These are phyloP conservation scores for Rutstroemia sp. DNA, from an alignment of 2,329 filamentous ascomycete species.

Conservation along the genomic window DNA sequence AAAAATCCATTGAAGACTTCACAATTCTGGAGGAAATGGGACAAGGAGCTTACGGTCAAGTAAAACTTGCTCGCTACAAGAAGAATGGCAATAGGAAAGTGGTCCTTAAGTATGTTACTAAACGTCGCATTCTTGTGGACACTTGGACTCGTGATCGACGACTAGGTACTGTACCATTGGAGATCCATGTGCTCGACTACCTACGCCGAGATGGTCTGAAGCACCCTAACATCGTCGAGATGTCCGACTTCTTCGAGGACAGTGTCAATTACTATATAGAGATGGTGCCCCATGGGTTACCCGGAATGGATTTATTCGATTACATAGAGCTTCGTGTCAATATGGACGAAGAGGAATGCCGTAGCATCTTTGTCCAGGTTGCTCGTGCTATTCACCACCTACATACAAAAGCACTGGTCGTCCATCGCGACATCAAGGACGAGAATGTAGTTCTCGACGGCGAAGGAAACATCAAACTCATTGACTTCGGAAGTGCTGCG, in stretches of 20 bases:
- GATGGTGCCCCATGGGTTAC: slow-evolving; percentile 90
- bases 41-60: slow-evolving; percentile 94
- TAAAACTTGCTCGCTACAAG: slow-evolving; percentile 88
- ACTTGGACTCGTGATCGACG: slow-evolving; percentile 95
- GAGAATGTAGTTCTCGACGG: slow-evolving; percentile 96
- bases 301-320: slow-evolving; percentile 97
- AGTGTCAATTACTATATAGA: slow-evolving; percentile 97
- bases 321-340: slow-evolving; percentile 95
- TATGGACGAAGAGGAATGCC: slow-evolving; percentile 92
- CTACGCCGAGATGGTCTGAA: slow-evolving; percentile 65
- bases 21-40: slow-evolving; percentile 96
- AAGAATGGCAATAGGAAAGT: slow-evolving; percentile 69
- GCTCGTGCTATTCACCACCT: slow-evolving; percentile 84
- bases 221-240: slow-evolving; percentile 65
- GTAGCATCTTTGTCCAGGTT: slow-evolving; percentile 93
- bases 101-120: slow-evolving; percentile 96
- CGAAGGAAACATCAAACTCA: slow-evolving; percentile 91
- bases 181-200: slow-evolving; percentile 95
- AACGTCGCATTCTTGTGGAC: slow-evolving; percentile 91
- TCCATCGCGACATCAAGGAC: slow-evolving; percentile 98
- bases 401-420: slow-evolving; percentile 82
- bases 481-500: slow-evolving; percentile 95
- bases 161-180: slow-evolving; percentile 87
- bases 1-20: slow-evolving; percentile 87
- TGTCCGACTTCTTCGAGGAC: slow-evolving; percentile 70